Evolutionary conservation across 108 stramenopile genomes (phyloP).

Genomic region (Schizochytrium sp.): DNA sequence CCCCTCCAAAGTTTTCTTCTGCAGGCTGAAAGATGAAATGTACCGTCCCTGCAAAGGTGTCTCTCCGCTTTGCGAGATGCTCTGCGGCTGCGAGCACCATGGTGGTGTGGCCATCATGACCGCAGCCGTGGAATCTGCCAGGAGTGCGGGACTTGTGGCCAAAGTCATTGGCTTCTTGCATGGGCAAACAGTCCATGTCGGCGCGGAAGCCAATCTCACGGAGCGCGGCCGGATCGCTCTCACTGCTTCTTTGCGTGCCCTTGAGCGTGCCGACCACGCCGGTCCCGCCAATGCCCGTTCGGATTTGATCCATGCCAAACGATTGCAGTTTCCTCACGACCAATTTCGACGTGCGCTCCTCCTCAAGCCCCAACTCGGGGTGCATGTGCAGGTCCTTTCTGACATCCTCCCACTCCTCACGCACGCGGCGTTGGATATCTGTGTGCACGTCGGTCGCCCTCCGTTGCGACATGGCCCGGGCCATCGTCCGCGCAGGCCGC

Average conservation of each 20-base stretch:
- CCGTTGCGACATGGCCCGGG: background rate
- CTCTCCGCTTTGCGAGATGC: conserved; percentile 27
- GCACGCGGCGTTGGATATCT: background rate
- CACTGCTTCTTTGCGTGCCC: background rate
- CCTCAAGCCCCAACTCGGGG: conserved; percentile 20
- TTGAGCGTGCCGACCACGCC: conserved; percentile 21
- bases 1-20: conserved; percentile 83
- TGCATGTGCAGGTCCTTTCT: background rate
- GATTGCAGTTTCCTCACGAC: background rate
- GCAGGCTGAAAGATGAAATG: conserved; percentile 79
- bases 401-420: background rate
- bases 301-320: conserved; percentile 5
- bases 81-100: conserved; percentile 73
- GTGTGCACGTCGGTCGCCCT: background rate
- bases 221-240: background rate
- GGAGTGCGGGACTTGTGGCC: conserved; percentile 45
- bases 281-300: conserved; percentile 12
- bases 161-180: conserved; percentile 55
- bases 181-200: conserved; percentile 88
- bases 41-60: conserved; percentile 58
- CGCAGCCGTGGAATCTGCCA: conserved; percentile 85
- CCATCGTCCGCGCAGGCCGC: no score
- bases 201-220: conserved; percentile 54
- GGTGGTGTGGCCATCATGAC: conserved; percentile 83
- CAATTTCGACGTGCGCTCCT: background rate